A percentile compares a stretch with the other conserved stretches of the same genome.
phyloP scores from a whole-genome alignment of 1,139 yeast genomes.

The Sugiyamaella japonica region DNA sequence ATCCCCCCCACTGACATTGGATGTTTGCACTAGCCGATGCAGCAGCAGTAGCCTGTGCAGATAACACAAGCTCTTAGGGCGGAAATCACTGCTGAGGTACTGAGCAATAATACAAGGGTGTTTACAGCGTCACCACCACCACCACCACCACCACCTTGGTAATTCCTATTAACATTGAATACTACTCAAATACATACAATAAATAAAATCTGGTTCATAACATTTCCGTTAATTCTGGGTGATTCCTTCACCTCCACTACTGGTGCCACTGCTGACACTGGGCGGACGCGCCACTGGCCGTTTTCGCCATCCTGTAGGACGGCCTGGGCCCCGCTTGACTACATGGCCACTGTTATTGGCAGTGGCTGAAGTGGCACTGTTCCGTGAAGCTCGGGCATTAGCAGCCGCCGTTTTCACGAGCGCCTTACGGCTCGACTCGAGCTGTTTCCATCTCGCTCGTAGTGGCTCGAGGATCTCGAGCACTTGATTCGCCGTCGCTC shows the following conservation, averaged over 20 bases:
- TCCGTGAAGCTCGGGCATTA: slow-evolving; percentile 8
- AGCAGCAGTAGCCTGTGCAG: neutral
- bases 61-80: neutral
- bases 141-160: too few species aligned
- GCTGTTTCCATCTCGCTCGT: slow-evolving; percentile 28
- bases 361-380: neutral
- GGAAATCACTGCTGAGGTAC: neutral
- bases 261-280: slow-evolving; percentile 11
- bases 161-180: too few species aligned
- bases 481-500: slow-evolving; percentile 28
- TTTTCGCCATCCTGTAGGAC: slow-evolving; percentile 19
- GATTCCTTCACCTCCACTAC: slow-evolving; percentile 17
- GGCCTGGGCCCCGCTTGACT: slow-evolving; percentile 14
- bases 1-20: neutral
- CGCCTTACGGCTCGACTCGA: slow-evolving; percentile 25
- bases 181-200: neutral
- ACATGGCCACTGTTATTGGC: slow-evolving; percentile 3
- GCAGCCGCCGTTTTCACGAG: slow-evolving; percentile 15
- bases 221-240: neutral
- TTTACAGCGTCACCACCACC: too few species aligned
- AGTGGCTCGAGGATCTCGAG: slow-evolving; percentile 23
- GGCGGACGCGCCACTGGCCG: slow-evolving; percentile 7
- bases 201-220: slow-evolving; percentile 4
- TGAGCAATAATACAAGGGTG: neutral
- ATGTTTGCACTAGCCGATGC: slow-evolving; percentile 12